Percentiles rank a stretch among this genome's conserved stretches.
Evolutionary conservation across 305 asterid species (phyloP).

Genomic region (Fraxinus paxiana): DNA sequence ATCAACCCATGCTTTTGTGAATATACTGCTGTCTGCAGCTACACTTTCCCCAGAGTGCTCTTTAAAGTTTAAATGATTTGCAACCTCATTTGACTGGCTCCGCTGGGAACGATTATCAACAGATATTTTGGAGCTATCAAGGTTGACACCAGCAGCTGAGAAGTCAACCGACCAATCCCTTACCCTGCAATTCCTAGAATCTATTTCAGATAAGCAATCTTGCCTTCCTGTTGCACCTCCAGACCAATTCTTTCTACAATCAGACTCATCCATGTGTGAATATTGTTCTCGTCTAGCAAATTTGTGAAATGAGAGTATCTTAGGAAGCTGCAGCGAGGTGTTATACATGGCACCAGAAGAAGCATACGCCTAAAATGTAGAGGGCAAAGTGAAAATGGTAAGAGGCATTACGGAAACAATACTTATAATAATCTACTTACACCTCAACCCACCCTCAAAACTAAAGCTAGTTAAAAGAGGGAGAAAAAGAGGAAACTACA

Average conservation of each 20-base stretch:
- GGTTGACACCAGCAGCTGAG: conserved; percentile 86
- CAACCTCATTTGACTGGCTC: conserved; percentile 74
- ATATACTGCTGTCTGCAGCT: conserved; percentile 74
- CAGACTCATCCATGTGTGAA: conserved; percentile 65
- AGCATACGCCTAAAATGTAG: conserved; percentile 74
- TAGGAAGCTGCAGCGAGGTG: conserved; percentile 64
- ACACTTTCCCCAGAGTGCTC: conserved; percentile 93
- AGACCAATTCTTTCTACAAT: conserved; percentile 66
- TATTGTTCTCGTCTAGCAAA: conserved; percentile 89
- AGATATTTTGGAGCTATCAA: conserved; percentile 63
- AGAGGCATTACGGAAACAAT: conserved; percentile 9
- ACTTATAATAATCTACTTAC: not conserved
- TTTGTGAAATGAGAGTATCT: conserved; percentile 90
- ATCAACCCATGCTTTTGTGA: conserved; percentile 98
- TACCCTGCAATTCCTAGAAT: conserved; percentile 95
- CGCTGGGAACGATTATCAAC: conserved; percentile 64
- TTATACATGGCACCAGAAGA: conserved; percentile 67
- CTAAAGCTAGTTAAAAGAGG: conserved; percentile 7
- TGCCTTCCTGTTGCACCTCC: conserved; percentile 69
- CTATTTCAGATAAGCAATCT: conserved; percentile 90
- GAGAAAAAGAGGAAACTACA: not conserved
- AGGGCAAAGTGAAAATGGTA: conserved; percentile 22
- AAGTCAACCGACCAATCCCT: conserved; percentile 98
- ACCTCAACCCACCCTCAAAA: conserved; percentile 7
- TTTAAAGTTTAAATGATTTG: conserved; percentile 55